A percentile compares a stretch with the other conserved stretches of the same genome.
Evolutionary conservation across 2,329 filamentous ascomycete genomes (phyloP).

Genomic region (Trichoderma simmonsii): DNA sequence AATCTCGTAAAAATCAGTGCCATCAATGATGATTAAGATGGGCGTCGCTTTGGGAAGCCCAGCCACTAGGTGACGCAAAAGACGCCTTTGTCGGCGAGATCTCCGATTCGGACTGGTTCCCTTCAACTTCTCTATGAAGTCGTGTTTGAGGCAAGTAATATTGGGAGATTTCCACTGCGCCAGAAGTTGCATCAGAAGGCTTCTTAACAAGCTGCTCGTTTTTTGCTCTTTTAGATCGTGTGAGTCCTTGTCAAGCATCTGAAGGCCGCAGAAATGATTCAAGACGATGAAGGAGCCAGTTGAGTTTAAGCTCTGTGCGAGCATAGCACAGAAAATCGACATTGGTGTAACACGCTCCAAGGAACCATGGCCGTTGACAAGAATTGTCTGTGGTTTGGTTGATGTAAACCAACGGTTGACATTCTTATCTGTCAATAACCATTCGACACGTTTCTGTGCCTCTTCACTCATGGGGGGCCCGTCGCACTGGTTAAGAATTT

Average conservation of each 20-base stretch:
- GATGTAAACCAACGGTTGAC: background rate
- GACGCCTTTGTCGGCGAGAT: background rate
- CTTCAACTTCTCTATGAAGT: background rate
- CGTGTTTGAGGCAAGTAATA: background rate
- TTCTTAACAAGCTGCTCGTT: background rate
- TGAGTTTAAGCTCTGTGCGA: background rate
- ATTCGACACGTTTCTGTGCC: background rate
- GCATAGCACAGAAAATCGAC: background rate
- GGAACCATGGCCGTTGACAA: background rate
- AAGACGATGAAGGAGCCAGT: background rate
- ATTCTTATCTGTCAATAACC: background rate
- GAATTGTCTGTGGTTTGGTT: background rate
- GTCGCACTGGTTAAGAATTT: rapidly evolving
- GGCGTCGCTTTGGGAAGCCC: background rate
- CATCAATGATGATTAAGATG: background rate
- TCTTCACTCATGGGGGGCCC: background rate
- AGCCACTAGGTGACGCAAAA: background rate
- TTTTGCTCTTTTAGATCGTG: too few relatives aligned
- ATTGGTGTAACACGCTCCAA: background rate
- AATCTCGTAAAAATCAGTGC: background rate
- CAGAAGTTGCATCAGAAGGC: background rate
- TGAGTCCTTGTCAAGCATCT: background rate
- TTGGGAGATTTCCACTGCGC: background rate
- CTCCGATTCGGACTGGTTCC: background rate
- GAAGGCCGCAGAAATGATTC: background rate